Base-by-base conservation (phyloP, 2,329 filamentous ascomycete genomes). In the Hypoxylon sp. region DNA sequence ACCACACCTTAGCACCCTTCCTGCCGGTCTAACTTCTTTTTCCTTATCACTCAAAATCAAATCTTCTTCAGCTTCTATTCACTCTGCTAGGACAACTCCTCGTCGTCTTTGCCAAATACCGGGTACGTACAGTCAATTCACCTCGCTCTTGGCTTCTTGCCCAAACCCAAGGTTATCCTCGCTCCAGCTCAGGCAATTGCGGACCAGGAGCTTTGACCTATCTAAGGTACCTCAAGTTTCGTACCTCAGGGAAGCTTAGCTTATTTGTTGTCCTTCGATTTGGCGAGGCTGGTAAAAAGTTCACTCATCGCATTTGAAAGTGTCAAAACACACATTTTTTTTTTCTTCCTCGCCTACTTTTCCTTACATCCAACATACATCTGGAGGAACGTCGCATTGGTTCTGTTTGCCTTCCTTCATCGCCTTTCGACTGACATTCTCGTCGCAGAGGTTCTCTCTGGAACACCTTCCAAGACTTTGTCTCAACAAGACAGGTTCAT, bases 251-350 rank as follows among this genome's bases (percentile, higher is more conserved):
- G n/a, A n/a, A 54, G 24, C 48, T 51, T 38, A 35, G 41, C 31
- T 47, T 31, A 43, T 52, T 47, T 58, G 55, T 64, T 61, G 8
- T 8, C 10, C 15, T 27, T 52, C 45, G 50, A 58, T 63, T 62
- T 52, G 57, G 56, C 62, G 65, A 67, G 65, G 65, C 64, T 69
- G 61, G 65, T 59, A 50, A 55, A 51, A 40, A 48, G 49, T 52
- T 53, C 56, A 47, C 58, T 52, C 50, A 60, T 60, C 52, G 23
- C 31, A 47, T 53, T 62, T 65, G 53, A 55, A 46, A 55, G 47
- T 29, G n/a, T n/a, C n/a, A 17, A 35, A 57, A 49, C 50, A 26
- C 23, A 23, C 37, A 40, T n/a, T 11, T 54, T 29, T 42, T 48
- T 45, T 50, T 55, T 38, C 17, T 47, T 27, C 24, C 58, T 37